A percentile compares a stretch with the other conserved stretches of the same genome.
These are phyloP conservation scores for Boletus sp. DNA, from an alignment of 768 basidiomycete genomes.

Conservation along the genomic window DNA sequence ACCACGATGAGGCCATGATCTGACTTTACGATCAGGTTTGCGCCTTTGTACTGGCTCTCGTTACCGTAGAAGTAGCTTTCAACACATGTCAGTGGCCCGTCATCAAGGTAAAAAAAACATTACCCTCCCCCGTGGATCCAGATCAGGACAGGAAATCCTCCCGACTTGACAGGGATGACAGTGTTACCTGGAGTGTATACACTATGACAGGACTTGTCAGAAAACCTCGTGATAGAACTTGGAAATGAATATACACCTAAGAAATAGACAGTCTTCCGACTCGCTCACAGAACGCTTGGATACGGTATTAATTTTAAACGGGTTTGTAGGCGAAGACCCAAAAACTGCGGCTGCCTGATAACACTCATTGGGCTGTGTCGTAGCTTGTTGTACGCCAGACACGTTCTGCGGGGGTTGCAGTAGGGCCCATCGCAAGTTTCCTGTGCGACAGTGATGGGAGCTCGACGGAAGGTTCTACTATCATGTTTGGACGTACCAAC, in stretches of 20 bases:
- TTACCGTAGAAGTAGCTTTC: neutral
- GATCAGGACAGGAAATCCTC: conserved; percentile 6
- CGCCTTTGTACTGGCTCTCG: neutral
- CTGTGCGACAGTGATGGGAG: too few species aligned
- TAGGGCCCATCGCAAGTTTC: too few species aligned
- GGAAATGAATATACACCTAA: neutral
- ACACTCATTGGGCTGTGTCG: too few species aligned
- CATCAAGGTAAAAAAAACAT: neutral
- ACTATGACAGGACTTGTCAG: neutral
- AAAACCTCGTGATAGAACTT: neutral
- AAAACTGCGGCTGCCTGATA: too few species aligned
- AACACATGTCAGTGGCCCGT: neutral
- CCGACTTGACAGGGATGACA: neutral
- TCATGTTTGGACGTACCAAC: too few species aligned
- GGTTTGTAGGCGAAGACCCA: neutral
- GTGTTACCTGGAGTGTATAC: neutral
- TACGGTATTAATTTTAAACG: neutral
- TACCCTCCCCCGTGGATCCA: conserved; percentile 10
- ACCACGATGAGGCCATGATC: conserved; percentile 1
- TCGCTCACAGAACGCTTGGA: too few species aligned
- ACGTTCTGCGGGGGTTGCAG: too few species aligned
- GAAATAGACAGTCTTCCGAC: conserved; percentile 9
- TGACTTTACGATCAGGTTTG: conserved; percentile 6
- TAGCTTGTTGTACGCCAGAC: too few species aligned
- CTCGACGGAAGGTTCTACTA: too few species aligned